Base-by-base conservation (phyloP, 2,329 filamentous ascomycete genomes). In the Penicillium polonicum region DNA sequence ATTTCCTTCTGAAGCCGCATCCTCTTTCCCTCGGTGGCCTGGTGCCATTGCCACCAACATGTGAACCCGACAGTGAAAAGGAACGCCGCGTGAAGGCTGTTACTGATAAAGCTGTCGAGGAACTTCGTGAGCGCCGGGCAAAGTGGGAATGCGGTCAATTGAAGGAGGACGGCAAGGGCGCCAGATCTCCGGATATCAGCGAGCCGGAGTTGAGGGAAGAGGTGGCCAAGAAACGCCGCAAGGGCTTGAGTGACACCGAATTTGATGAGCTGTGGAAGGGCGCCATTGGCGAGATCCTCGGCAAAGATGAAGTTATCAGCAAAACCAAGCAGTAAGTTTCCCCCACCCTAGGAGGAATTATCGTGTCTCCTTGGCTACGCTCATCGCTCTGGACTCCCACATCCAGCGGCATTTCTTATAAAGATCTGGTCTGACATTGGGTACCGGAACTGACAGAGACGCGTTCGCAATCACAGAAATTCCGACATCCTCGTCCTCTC, bases 41-140 rank as follows among this genome's bases (percentile, higher is more conserved):
- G 4, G 70, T 97, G 5, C 94, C 94, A 8, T 78, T 99, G 9
- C 87, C 92, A 6, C 93, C 95, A 1, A 92, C 91, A 5, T 99
- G 94, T 74, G 93, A 97, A 75, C 90, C 94, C 0, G 95, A 99
- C 74, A 92, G 92, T 60, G 91, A 95, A 69, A 97, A 96, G 74
- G 91, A 89, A 8, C 86, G 91, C 39, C 88, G 90, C 19, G 89
- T 97, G 48, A 91, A 93, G 68, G 85, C 88, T 21, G 91, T 99
- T 17, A 91, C 92, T 8, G 88, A 97, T 71, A 89, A 88, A 72
- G 92, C 90, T 2, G 84, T 97, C 4, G 91, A 96, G 68, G 88
- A 92, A 67, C 83, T 99, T 48, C 85, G 94, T 53, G 86, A 96
- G 65, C 87, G 90, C 41, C 87, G 91, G 58, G 94, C 94, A 55